Evolutionary conservation across 2,329 filamentous ascomycete genomes (phyloP), one percentile per base, ranked within the genome.

Genomic region (Beauveria bassiana): DNA sequence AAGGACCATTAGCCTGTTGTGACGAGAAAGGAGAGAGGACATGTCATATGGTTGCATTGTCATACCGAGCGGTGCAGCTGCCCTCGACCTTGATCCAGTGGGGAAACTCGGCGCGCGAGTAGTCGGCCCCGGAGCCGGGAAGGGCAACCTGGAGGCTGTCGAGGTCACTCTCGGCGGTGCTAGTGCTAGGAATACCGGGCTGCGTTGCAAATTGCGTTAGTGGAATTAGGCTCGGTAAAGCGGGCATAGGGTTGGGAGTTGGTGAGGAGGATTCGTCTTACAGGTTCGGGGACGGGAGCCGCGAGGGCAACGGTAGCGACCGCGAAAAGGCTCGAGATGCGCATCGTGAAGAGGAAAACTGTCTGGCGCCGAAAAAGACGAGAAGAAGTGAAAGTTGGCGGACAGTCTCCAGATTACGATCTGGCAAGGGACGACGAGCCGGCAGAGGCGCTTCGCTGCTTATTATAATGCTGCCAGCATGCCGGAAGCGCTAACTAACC

Each of bases 51-150:
- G 22, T 53, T 22, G 18, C 31, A 52, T n/a, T 34, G 5, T 63
- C 69, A 34, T 71, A 79, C 78, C 82, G 78, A 22, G 89, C 89
- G 75, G 91, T 86, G 81, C 90, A 95, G 5, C 75, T 73, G 9
- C 87, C 88, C 16, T 74, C 76, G 67, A 86, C 81, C 34, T 84
- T 86, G 66, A 80, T 82, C 89, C 89, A 92, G 73, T 86, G 84
- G 2, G 86, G 86, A 75, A 93, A 93, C 58, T 86, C 74, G 67
- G 83, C 80, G 58, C 90, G 86, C 62, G 80, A 76, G 74, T 92
- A 91, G 22, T 77, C 77, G 63, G 74, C 76, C 52, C 81, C 79
- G 56, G 83, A 79, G 42, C 80, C 81, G 47, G 81, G 75, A 0
- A 81, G 73, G 4, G 78, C 77, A 20, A 89, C 86, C 0, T 80